Conservation (phyloP, 1,139 yeast genomes). For the Geotrichum europaeum region DNA sequence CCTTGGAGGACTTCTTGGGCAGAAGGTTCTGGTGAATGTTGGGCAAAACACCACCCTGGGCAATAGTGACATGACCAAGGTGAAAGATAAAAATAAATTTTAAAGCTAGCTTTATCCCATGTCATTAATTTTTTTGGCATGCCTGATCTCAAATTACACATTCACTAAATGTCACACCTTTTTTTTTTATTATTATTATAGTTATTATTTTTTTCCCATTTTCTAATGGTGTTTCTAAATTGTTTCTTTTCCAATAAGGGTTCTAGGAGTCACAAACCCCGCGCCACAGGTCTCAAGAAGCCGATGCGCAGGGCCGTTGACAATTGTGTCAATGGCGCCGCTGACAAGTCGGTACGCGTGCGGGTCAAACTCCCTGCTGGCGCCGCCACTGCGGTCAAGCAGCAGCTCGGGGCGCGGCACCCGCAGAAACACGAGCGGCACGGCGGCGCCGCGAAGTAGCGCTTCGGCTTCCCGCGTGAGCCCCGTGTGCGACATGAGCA, state of each 20-base stretch:
- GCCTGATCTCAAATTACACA: too few relatives aligned
- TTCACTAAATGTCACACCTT: too few relatives aligned
- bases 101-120: too few relatives aligned
- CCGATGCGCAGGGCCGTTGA: not conserved
- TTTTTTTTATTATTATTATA: too few relatives aligned
- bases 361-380: not conserved
- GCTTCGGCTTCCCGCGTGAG: not conserved
- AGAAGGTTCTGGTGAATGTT: conserved; percentile 88
- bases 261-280: too few relatives aligned
- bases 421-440: not conserved
- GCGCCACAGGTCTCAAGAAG: too few relatives aligned
- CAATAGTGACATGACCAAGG: conserved; percentile 88
- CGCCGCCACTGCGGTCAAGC: not conserved
- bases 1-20: conserved; percentile 44
- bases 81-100: too few relatives aligned
- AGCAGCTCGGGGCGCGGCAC: not conserved
- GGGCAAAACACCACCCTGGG: conserved; percentile 98
- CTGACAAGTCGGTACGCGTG: not conserved
- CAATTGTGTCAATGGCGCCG: not conserved
- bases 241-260: too few relatives aligned
- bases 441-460: not conserved
- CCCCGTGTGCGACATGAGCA: not conserved
- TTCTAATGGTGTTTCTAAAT: too few relatives aligned
- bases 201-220: too few relatives aligned
- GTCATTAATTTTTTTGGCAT: too few relatives aligned